phyloP scores from a whole-genome alignment of 805 yeast species.

The Scheffersomyces stipitis region DNA sequence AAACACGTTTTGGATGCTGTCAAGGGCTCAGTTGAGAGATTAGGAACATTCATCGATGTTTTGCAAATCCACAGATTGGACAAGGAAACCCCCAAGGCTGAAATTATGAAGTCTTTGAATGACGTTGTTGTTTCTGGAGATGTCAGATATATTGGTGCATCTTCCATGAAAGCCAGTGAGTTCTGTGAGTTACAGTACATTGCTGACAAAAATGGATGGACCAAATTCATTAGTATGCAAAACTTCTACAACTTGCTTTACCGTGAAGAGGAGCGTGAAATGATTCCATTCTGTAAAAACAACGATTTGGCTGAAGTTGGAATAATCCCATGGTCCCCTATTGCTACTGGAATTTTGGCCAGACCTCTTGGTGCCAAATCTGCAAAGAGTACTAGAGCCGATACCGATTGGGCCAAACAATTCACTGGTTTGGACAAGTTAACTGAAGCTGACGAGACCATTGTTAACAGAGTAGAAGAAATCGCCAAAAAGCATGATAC shows the following conservation, averaged over 20 bases:
- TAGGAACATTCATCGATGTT: conserved; percentile 6
- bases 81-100: too few species aligned
- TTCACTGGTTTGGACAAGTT: conserved; percentile 5
- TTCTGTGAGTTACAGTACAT: conserved; percentile 7
- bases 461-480: conserved; percentile 11
- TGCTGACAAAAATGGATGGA: conserved; percentile 10
- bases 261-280: not conserved
- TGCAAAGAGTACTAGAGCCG: too few species aligned
- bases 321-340: conserved; percentile 7
- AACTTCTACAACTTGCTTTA: conserved; percentile 1
- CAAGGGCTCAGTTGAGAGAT: too few species aligned
- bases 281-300: too few species aligned
- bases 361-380: too few species aligned
- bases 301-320: conserved; percentile 2
- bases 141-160: conserved; percentile 11
- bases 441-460: too few species aligned
- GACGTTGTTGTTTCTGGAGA: conserved; percentile 9
- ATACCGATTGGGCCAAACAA: too few species aligned
- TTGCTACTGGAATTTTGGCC: conserved; percentile 3
- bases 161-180: conserved; percentile 7
- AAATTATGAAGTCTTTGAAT: conserved; percentile 11
- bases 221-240: conserved; percentile 5
- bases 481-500: conserved; percentile 7
- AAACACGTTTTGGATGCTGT: too few species aligned
- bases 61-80: too few species aligned